Base-by-base conservation (phyloP, 768 basidiomycete species). In the Tephrocybe sp. region DNA sequence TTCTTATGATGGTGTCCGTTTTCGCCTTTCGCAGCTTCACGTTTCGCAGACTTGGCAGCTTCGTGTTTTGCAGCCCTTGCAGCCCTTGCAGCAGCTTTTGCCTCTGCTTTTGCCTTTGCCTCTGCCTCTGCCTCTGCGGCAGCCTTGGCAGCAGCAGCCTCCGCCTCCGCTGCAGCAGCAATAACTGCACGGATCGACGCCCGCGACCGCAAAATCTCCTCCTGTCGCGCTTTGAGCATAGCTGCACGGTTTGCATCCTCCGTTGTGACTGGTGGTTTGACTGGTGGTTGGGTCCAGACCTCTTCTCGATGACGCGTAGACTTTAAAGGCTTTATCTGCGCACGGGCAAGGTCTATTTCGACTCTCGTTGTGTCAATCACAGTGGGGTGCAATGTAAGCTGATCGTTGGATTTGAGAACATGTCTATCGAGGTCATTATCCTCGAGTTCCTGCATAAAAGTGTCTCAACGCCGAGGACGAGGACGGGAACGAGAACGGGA, bases 161-260 rank as follows among this genome's bases (percentile, higher is more conserved):
- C 65, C 47, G 63, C 58, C 51, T 62, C 55, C 31, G 66, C 65
- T 26, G 68, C 68, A n/a, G 56, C 56, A 16, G 53, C 68, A 49
- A 76, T 75, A 49, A 76, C 65, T 7, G 68, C 66, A 45, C 68
- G 64, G 20, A 70, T 61, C 0, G 64, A 61, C 19, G 69, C 53
- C 50, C 65, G 60, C 20, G 59, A 50, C 50, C 65, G 60, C 20
- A 58, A 50, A 22, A 50, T 55, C 48, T 57, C 48, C 17, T 13
- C 13, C 31, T 39, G 42, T 16, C 38, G 52, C n/a, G n/a, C 17
- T 10, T 47, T n/a, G n/a, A n/a, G n/a, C n/a, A n/a, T 38, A 9
- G 19, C 16, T 49, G 30, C 9, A 20, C 13, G 30, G 30, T 20
- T 6, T 14, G 38, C n/a, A 26, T 26, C 26, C 7, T 26, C 26